A percentile compares a stretch with the other conserved stretches of the same genome.
Evolutionary conservation across 2,329 filamentous ascomycete species (phyloP).

Genomic region (Fusarium humuli): DNA sequence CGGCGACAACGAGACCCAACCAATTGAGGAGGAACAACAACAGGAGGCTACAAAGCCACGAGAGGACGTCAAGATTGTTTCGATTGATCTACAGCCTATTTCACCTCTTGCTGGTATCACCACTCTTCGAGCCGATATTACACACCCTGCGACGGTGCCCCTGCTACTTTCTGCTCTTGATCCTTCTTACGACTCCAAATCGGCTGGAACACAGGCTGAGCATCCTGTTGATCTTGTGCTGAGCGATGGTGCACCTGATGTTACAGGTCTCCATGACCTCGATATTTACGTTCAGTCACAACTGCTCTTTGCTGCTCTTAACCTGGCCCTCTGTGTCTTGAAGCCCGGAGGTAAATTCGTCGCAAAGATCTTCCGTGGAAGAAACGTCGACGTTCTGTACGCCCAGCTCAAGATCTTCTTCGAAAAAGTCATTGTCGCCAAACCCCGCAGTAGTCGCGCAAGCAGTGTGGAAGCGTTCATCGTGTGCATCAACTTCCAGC

Average conservation of each 20-base stretch:
- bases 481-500: slow-evolving; percentile 89
- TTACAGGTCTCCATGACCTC: slow-evolving; percentile 95
- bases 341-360: slow-evolving; percentile 96
- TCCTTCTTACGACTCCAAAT: slow-evolving; percentile 67
- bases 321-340: slow-evolving; percentile 91
- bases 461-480: slow-evolving; percentile 98
- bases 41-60: slow-evolving; percentile 58
- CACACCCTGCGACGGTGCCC: slow-evolving; percentile 93
- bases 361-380: slow-evolving; percentile 95
- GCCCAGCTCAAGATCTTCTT: slow-evolving; percentile 95
- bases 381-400: slow-evolving; percentile 95
- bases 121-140: slow-evolving; percentile 94
- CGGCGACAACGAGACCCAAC: slow-evolving; percentile 34
- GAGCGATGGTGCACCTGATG: slow-evolving; percentile 94
- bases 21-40: slow-evolving; percentile 33
- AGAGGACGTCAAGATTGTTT: slow-evolving; percentile 89
- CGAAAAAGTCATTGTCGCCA: slow-evolving; percentile 84
- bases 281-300: slow-evolving; percentile 99
- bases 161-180: slow-evolving; percentile 88
- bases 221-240: slow-evolving; percentile 92
- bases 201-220: slow-evolving; percentile 64
- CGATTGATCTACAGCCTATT: slow-evolving; percentile 97
- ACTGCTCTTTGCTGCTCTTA: slow-evolving; percentile 91
- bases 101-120: slow-evolving; percentile 92
- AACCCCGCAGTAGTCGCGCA: slow-evolving; percentile 92